Percentiles rank a stretch among this genome's conserved stretches.
Evolutionary conservation across 2,329 filamentous ascomycete species (phyloP).

Genomic region (Epicoccum sorghinum): DNA sequence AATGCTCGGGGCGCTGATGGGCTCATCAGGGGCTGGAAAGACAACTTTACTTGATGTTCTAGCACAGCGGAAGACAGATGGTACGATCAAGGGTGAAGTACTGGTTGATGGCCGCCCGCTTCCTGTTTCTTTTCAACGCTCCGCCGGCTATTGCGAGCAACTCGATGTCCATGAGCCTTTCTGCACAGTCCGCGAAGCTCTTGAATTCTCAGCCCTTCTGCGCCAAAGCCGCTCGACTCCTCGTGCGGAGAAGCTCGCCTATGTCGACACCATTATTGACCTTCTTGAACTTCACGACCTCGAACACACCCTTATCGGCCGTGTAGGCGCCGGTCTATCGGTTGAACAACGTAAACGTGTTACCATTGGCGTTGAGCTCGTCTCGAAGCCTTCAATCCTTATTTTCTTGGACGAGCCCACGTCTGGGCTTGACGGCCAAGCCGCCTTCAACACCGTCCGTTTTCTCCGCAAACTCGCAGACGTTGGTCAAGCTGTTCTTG

Average conservation of each 20-base stretch:
- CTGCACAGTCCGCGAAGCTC: constrained; percentile 37
- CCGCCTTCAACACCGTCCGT: constrained; percentile 72
- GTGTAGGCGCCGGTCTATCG: constrained; percentile 34
- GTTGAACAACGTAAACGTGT: constrained; percentile 58
- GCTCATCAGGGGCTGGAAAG: too few relatives aligned
- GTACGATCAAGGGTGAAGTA: constrained; percentile 35
- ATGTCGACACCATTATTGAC: constrained; percentile 37
- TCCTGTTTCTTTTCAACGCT: constrained; percentile 37
- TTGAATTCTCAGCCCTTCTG: constrained; percentile 39
- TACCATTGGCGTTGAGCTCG: constrained; percentile 63
- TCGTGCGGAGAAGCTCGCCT: constrained; percentile 31
- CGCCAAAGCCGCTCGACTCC: constrained; percentile 32
- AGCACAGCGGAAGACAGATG: constrained; percentile 36
- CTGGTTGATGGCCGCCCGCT: constrained; percentile 38
- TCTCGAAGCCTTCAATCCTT: constrained; percentile 69
- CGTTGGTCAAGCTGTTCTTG: constrained; percentile 80
- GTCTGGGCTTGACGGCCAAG: constrained; percentile 71
- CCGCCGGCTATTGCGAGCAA: constrained; percentile 44
- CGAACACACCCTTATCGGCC: constrained; percentile 35
- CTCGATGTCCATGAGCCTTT: constrained; percentile 38
- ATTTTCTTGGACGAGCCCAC: constrained; percentile 79
- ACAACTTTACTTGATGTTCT: constrained; percentile 44
- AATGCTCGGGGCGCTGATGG: too few relatives aligned
- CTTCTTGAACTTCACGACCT: constrained; percentile 34
- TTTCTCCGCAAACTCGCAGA: constrained; percentile 73